Base-by-base conservation (phyloP, 176 grass and related monocot species). In the Guadua angustifolia region DNA sequence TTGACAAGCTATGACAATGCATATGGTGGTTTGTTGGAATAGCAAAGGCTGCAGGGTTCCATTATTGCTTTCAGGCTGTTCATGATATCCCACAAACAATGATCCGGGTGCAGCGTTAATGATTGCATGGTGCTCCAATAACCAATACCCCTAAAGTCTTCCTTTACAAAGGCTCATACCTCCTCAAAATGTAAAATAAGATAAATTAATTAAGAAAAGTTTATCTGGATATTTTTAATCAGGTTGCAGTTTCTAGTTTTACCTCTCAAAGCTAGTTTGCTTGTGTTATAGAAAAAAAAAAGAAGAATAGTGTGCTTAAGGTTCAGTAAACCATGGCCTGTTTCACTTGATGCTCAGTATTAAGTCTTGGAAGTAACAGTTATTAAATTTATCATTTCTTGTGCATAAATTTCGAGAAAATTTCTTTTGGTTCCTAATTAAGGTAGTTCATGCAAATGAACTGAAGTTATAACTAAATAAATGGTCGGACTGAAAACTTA, bases 51-150 rank as follows among this genome's bases (percentile, higher is more conserved):
- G 21, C 63, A 25, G 69, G 52, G 55, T 33, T 89, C 71, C 22
- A 85, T 75, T 89, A 81, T 89, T 89, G 82, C 24, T 26, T 62
- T 72, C 57, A 80, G 76, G 17, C 32, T 89, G 78, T 81, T 81
- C 69, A 35, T 62, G 51, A 75, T 69, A 69, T 80, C 76, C 46
- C 82, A 17, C 57, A 51, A 74, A 74, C 82, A 85, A 75, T 44
- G 82, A 69, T 73, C 49, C 5, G 69, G 51, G 29, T 4, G 19
- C 61, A 40, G 61, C 36, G 62, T 35, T 62, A 35, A 75, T 69
- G 82, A 85, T 75, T 75, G 18, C 11, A 59, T 74, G 69, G 33
- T 33, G 22, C 60, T 78, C 58, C 21, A 63, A 10, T 45, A 74
- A 68, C 78, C 13, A 36, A 74, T 49, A 79, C 55, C 40, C 15